Base-by-base conservation (phyloP, 1,284 basidiomycete genomes). In the Stereum hirsutum region DNA sequence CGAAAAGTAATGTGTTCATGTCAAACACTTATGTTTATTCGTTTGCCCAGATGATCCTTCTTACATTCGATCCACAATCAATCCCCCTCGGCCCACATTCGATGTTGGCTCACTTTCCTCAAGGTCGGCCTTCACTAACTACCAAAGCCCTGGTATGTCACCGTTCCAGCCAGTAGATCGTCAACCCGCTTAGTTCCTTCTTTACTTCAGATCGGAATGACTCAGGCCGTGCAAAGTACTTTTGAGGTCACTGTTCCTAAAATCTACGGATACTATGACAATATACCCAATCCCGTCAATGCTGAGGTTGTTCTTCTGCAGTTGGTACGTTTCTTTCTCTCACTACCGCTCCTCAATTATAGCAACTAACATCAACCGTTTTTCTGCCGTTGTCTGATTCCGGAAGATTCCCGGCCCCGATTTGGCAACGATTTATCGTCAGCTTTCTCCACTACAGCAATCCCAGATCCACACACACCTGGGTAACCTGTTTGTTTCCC, bases 291-390 rank as follows among this genome's bases (percentile, higher is more conserved):
- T 33, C 53, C 52, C 12, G 44, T 56, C 24, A 53, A 51, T 23
- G 54, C 53, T 5, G 53, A 55, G 33, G 53, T 55, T 14, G 53
- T 55, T 25, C 44, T 55, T 27, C 43, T 55, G 23, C 54, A 55
- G 45, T 46, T 54, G 50, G 53, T 46, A 43, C 30, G 31, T 26
- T 26, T 6, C 11, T 34, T 3, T 7, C 23, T 33, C 23, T 12
- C 39, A 31, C 15, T 39, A 30, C 32, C n/a, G n/a, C n/a, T n/a
- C n/a, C n/a, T n/a, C n/a, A n/a, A n/a, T n/a, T n/a, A n/a, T n/a
- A n/a, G n/a, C n/a, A n/a, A n/a, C n/a, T n/a, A n/a, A n/a, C n/a
- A n/a, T n/a, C 39, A 26, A 15, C 14, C 41, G 41, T 20, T n/a
- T 24, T 24, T 33, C 30, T 34, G n/a, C 20, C 41, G 10, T 21